Conservation (phyloP, 257 asterid species). For the Salvia miltiorrhiza region DNA sequence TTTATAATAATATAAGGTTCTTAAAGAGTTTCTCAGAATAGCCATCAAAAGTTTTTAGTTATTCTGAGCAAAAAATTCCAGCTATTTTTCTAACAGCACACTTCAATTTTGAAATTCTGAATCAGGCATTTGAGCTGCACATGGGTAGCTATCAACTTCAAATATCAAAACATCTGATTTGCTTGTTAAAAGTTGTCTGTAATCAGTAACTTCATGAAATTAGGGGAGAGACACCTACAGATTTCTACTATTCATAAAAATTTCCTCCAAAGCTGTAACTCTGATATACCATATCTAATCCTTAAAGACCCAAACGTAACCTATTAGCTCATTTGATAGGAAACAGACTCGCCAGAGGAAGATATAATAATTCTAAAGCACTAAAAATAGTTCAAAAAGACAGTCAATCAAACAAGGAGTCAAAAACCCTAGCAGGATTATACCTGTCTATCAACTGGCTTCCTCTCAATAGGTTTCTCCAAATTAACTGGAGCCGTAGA, state of each 20-base stretch:
- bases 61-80: not conserved
- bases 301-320: not conserved
- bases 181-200: not conserved
- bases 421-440: not conserved
- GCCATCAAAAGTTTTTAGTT: not conserved
- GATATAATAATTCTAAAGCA: not conserved
- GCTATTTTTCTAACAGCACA: not conserved
- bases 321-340: not conserved
- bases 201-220: not conserved
- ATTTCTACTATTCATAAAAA: not conserved
- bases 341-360: not conserved
- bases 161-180: not conserved
- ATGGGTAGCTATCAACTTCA: not conserved
- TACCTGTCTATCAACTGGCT: conserved; percentile 87
- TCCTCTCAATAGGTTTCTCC: conserved; percentile 45
- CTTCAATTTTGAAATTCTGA: not conserved
- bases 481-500: conserved; percentile 37
- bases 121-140: conserved; percentile 1
- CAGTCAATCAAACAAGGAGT: not conserved
- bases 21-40: not conserved
- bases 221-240: not conserved
- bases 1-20: conserved; percentile 4
- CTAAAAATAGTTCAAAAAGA: not conserved
- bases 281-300: not conserved
- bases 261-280: not conserved